Evolutionary conservation across 2,329 filamentous ascomycete genomes (phyloP).

Genomic region (Pyricularia grisea): DNA sequence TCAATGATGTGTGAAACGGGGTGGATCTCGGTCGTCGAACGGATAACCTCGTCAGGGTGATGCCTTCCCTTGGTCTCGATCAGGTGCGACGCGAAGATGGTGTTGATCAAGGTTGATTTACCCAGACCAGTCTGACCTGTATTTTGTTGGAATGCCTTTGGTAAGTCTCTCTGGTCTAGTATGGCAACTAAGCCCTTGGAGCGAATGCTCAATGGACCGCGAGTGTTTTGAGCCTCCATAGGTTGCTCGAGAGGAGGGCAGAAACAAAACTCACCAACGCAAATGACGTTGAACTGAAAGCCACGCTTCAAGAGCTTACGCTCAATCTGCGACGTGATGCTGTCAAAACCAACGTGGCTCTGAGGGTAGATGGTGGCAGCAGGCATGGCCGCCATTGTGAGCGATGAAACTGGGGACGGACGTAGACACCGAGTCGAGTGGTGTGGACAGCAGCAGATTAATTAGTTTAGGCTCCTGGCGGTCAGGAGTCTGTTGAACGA

Average conservation of each 20-base stretch:
- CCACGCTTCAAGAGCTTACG: constrained; percentile 98
- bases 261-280: constrained; percentile 69
- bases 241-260: neutral
- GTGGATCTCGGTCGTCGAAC: constrained; percentile 96
- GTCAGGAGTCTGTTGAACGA: neutral
- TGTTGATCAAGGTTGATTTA: constrained; percentile 99
- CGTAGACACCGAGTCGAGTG: neutral
- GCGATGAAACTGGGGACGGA: constrained; percentile 16
- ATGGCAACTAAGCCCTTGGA: neutral
- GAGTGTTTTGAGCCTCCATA: neutral
- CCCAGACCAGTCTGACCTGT: constrained; percentile 94
- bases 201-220: neutral
- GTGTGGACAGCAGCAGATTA: neutral
- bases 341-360: constrained; percentile 99
- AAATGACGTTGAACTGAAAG: constrained; percentile 97
- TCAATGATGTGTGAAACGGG: constrained; percentile 97
- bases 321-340: constrained; percentile 99
- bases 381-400: constrained; percentile 53
- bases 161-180: neutral
- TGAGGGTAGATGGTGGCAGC: constrained; percentile 72
- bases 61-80: constrained; percentile 98
- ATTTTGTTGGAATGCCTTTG: neutral
- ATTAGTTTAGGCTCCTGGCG: neutral
- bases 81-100: constrained; percentile 98
- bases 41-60: constrained; percentile 83